Percentiles rank a stretch among this genome's conserved stretches.
phyloP scores from a whole-genome alignment of 352 stramenopile genomes.

The Pythium myriotylum region DNA sequence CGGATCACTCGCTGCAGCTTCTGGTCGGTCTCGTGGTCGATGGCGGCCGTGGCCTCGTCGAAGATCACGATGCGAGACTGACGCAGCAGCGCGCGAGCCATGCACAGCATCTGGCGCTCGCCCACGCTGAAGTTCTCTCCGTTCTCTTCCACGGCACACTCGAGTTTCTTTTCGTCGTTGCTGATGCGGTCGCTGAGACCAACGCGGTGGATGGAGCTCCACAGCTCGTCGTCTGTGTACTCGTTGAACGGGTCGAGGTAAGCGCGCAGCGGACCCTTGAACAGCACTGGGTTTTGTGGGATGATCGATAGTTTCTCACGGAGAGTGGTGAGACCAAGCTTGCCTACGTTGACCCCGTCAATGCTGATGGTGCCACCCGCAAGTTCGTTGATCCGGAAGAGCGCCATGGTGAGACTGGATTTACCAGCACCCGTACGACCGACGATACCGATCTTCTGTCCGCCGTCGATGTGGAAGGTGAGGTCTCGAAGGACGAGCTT shows the following conservation, averaged over 20 bases:
- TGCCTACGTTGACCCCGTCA: constrained; percentile 39
- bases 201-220: too few species aligned
- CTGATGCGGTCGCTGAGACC: too few species aligned
- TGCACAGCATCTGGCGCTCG: constrained; percentile 93
- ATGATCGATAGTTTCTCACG: constrained; percentile 45
- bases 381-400: constrained; percentile 94
- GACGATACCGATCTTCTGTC: constrained; percentile 83
- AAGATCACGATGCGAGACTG: constrained; percentile 89
- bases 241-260: constrained; percentile 82
- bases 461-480: constrained; percentile 43
- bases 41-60: constrained; percentile 91
- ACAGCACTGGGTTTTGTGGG: constrained; percentile 87
- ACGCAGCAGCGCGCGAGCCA: constrained; percentile 87
- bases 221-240: constrained; percentile 72
- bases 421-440: constrained; percentile 90
- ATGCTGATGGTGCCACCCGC: constrained; percentile 55
- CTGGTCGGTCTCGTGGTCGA: constrained; percentile 51
- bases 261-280: too few species aligned
- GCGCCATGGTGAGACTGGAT: constrained; percentile 82
- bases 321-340: constrained; percentile 27
- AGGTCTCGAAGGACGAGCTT: constrained; percentile 42
- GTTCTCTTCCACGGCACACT: too few species aligned
- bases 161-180: too few species aligned
- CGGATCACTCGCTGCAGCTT: constrained; percentile 75
- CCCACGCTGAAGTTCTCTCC: too few species aligned